Evolutionary conservation across 768 basidiomycete species (phyloP).

Genomic region (Tricholoma bakamatsutake): DNA sequence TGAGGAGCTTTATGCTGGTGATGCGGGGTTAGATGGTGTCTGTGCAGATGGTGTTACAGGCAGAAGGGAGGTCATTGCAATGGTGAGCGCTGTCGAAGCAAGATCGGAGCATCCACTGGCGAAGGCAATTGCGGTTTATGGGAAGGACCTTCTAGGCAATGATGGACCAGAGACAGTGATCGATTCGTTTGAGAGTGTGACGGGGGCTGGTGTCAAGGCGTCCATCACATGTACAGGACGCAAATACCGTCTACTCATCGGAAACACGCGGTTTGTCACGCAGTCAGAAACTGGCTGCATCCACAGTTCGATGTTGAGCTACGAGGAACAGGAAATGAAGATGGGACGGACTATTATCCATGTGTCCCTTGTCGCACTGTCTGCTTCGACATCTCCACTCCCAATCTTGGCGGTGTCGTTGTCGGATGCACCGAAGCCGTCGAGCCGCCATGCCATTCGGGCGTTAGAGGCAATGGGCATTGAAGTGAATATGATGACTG

Average conservation of each 20-base stretch:
- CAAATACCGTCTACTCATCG: constrained; percentile 62
- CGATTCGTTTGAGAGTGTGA: constrained; percentile 77
- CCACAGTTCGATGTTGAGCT: constrained; percentile 53
- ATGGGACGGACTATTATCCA: constrained; percentile 84
- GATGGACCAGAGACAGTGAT: constrained; percentile 49
- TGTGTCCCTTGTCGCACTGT: constrained; percentile 52
- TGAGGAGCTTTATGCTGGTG: constrained; percentile 38
- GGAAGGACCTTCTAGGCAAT: constrained; percentile 53
- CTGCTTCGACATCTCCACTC: constrained; percentile 36
- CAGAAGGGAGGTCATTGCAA: constrained; percentile 60
- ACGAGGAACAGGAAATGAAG: constrained; percentile 65
- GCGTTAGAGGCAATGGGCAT: constrained; percentile 88
- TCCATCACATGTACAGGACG: constrained; percentile 46
- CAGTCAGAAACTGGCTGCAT: constrained; percentile 47
- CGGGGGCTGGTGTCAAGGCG: constrained; percentile 86
- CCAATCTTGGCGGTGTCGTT: constrained; percentile 81
- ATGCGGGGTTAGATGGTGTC: constrained; percentile 35
- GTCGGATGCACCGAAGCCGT: constrained; percentile 81
- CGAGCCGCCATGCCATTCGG: constrained; percentile 75
- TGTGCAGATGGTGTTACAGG: constrained; percentile 61
- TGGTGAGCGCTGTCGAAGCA: constrained; percentile 84
- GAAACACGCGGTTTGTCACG: constrained; percentile 67
- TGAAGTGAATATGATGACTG: constrained; percentile 90
- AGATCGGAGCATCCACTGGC: constrained; percentile 96
- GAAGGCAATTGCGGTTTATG: constrained; percentile 83